These are phyloP conservation scores for Verticillium klebahnii DNA, from an alignment of 2,329 filamentous ascomycete genomes.

Conservation along the genomic window DNA sequence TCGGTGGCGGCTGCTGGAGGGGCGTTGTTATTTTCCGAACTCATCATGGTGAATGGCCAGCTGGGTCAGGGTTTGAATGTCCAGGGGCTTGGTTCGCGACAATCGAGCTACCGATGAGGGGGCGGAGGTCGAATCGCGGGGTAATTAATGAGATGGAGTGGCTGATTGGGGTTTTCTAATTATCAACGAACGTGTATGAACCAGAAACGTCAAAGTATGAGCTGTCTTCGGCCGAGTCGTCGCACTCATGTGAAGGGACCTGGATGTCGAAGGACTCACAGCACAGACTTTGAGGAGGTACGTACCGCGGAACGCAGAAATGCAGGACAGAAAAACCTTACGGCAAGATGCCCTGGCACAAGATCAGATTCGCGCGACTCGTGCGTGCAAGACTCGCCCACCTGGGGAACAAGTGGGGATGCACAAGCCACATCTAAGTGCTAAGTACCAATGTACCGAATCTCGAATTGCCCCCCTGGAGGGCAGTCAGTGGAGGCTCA, in stretches of 20 bases:
- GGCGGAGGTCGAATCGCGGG: too few species aligned
- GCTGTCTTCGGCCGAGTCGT: neutral
- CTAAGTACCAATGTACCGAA: neutral
- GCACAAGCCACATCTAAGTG: neutral
- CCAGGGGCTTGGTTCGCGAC: neutral
- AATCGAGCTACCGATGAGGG: neutral
- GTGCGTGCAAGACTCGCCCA: neutral
- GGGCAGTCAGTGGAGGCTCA: neutral
- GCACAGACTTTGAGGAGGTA: neutral
- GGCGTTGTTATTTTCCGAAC: conserved; percentile 20
- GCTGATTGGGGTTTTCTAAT: too few species aligned
- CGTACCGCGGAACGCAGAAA: neutral
- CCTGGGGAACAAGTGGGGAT: neutral
- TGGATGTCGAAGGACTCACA: neutral
- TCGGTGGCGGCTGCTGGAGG: conserved; percentile 63
- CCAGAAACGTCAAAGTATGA: neutral
- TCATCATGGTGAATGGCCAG: neutral
- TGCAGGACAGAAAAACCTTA: neutral
- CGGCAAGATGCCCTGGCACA: neutral
- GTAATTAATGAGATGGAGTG: too few species aligned
- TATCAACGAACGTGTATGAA: too few species aligned
- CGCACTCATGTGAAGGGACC: neutral
- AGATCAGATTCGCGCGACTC: neutral
- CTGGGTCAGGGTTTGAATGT: neutral
- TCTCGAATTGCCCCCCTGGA: neutral